Evolutionary conservation across 2,329 filamentous ascomycete genomes (phyloP), one percentile per base, ranked within the genome.

Genomic region (Thielaviopsis euricoi): DNA sequence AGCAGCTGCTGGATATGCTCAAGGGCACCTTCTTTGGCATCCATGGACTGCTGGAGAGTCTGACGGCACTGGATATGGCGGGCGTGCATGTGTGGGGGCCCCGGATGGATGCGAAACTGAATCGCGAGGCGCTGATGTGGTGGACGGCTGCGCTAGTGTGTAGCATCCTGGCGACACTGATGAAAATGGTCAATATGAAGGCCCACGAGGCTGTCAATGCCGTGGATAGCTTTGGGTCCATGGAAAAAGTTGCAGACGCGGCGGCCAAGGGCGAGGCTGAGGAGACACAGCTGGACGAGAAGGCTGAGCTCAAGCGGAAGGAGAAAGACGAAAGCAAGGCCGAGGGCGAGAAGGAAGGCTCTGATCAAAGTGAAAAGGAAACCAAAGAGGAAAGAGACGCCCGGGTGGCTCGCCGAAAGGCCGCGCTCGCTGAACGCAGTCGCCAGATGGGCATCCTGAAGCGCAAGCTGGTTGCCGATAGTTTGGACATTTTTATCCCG

Each of bases 11-110:
- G 15, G 78, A 81, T 43, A 70, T 83, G 5, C 69, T 76, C 17
- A 75, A 76, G 54, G 78, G 76, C 68, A 77, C 76, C 6, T 81
- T 81, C 64, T 74, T 83, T 55, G 84, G 83, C 53, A 70, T 85
- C 60, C 88, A 87, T 66, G 77, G 85, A 58, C 70, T 86, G 22
- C 71, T 87, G 60, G 86, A 89, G 70, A 77, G 80, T 61, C 66
- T 76, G 48, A 85, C 81, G 0, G 75, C 86, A 53, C 72, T 81
- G 61, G 74, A 85, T 70, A 68, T 74, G 25, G 62, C 75, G 54
- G 65, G 65, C 19, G 66, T 77, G 19, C 63, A 69, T 49, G 71
- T 70, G 56, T 62, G 81, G 61, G 76, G 75, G 0, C 64, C 75
- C 1, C 74, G 73, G 43, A 65, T 71, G 67, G 75, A 75, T 17